A percentile compares a stretch with the other conserved stretches of the same genome.
These are phyloP conservation scores for Cucurbita maxima DNA, from an alignment of 306 rosid genomes.

Conservation along the genomic window DNA sequence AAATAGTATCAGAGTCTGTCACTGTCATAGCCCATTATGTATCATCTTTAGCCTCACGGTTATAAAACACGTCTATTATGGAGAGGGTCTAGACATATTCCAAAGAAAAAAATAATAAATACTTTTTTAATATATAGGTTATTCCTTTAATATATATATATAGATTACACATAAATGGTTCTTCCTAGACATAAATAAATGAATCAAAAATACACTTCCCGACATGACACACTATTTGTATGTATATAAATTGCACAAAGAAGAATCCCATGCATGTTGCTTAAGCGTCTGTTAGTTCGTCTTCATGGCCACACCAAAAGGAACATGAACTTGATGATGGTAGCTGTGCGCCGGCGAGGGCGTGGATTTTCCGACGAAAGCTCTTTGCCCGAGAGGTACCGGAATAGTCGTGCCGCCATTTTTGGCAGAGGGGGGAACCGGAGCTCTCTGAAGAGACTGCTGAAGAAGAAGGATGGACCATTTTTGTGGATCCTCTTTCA, in stretches of 20 bases:
- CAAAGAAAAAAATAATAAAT: no score
- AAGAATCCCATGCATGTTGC: neutral
- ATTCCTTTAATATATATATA: no score
- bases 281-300: neutral
- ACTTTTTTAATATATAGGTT: no score
- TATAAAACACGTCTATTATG: no score
- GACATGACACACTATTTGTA: no score
- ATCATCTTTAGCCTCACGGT: accelerated
- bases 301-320: neutral
- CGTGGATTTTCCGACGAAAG: neutral
- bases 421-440: neutral
- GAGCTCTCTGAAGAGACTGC: neutral
- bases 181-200: neutral
- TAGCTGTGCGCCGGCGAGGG: neutral
- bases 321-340: neutral
- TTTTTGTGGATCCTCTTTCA: neutral
- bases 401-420: neutral
- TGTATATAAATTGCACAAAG: neutral
- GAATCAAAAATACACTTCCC: neutral
- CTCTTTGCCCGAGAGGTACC: neutral
- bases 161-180: neutral
- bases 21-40: no score
- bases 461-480: neutral
- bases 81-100: no score
- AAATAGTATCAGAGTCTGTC: no score